Evolutionary conservation across 2,329 filamentous ascomycete species (phyloP), one percentile per base, ranked within the genome.

Genomic region (Fusarium hostae): DNA sequence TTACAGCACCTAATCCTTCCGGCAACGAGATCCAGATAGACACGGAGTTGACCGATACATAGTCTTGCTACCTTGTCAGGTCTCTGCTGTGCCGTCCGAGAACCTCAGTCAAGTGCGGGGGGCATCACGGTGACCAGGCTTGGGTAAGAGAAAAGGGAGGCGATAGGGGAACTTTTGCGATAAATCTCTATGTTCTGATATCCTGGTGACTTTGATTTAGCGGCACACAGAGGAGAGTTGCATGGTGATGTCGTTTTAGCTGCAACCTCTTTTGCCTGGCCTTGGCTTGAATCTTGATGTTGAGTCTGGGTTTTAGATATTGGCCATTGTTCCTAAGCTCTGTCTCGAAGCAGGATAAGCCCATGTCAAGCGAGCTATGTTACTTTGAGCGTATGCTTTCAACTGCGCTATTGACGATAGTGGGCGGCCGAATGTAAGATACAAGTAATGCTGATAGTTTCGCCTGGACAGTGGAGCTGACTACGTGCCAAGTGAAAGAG

Each of bases 131-230:
- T 40, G 43, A 51, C 37, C 41, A 63, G 28, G 34, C 26, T 41
- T 26, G 41, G 44, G 45, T 39, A 56, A 47, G 26, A 35, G 16
- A 18, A 41, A 37, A 22, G 43, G 6, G 11, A 37, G n/a, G 34
- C 28, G 56, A 45, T 55, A 45, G 55, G 63, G 43, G 57, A 57
- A 63, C 65, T 68, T 68, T 68, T 68, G 65, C 12, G 48, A 68
- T 47, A 51, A 47, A 63, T 68, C 66, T 68, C 45, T 58, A 68
- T 68, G 56, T 45, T 50, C 41, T 44, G 37, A 51, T 39, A 50
- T 22, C 44, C 30, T 32, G 24, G 26, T 28, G 62, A 39, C 32
- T 22, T 24, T 66, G 18, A 30, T 20, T 22, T 26, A 35, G 39
- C n/a, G 39, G 28, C 16, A 56, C 39, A 44, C 39, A 32, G n/a